A percentile compares a stretch with the other conserved stretches of the same genome.
These are phyloP conservation scores for Leccinum incarnatum DNA, from an alignment of 768 basidiomycete species.

Conservation along the genomic window DNA sequence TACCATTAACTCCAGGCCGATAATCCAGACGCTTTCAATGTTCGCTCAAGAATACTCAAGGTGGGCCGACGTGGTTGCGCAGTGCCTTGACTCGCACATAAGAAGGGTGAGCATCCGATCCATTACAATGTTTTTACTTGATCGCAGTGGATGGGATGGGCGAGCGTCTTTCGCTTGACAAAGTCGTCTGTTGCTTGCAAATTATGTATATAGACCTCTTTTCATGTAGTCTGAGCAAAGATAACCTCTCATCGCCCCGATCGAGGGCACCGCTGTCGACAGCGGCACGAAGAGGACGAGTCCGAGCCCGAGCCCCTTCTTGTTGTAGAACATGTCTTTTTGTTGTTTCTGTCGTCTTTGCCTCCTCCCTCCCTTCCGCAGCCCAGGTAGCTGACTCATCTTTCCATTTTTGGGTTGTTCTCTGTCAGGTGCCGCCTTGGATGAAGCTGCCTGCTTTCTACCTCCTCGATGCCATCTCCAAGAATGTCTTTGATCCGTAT, in stretches of 20 bases:
- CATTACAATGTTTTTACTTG: conserved; percentile 24
- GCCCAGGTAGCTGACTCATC: conserved; percentile 63
- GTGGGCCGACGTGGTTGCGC: conserved; percentile 75
- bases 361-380: conserved; percentile 14
- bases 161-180: conserved; percentile 23
- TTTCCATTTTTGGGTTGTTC: conserved; percentile 31
- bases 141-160: conserved; percentile 28
- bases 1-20: conserved; percentile 90
- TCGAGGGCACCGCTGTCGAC: conserved; percentile 32
- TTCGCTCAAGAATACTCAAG: conserved; percentile 84
- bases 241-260: conserved; percentile 33
- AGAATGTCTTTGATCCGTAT: conserved; percentile 94
- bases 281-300: conserved; percentile 36
- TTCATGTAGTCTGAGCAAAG: conserved; percentile 43
- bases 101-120: conserved; percentile 70
- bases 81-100: conserved; percentile 83
- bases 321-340: conserved; percentile 22
- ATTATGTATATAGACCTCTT: conserved; percentile 47
- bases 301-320: conserved; percentile 33
- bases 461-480: conserved; percentile 93
- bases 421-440: conserved; percentile 74
- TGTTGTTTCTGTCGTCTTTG: conserved; percentile 32
- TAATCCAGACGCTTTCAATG: conserved; percentile 91
- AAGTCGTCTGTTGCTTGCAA: conserved; percentile 28
- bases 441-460: conserved; percentile 95